phyloP scores from a whole-genome alignment of 2,329 filamentous ascomycete genomes.

The Emmonsiellopsis sp. region DNA sequence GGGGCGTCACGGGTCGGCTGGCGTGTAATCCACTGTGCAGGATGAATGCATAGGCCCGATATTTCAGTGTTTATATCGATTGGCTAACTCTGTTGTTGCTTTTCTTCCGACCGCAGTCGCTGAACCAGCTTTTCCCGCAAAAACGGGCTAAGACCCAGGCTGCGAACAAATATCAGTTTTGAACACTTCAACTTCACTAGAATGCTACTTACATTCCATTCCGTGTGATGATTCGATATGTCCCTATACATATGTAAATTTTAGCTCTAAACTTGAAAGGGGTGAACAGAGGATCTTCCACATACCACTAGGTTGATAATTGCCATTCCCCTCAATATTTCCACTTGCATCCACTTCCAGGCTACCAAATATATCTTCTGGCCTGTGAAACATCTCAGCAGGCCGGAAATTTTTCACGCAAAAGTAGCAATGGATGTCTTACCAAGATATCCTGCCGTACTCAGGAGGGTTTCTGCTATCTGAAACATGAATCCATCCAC shows the following conservation, averaged over 20 bases:
- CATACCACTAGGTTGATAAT: conserved; percentile 50
- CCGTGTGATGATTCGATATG: conserved; percentile 51
- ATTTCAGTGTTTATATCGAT: too few species aligned
- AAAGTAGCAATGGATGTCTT: conserved; percentile 5
- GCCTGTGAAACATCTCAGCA: conserved; percentile 25
- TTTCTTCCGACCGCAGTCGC: conserved; percentile 27
- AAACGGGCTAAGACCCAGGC: conserved; percentile 39
- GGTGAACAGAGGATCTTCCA: background rate
- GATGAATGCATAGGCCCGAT: too few species aligned
- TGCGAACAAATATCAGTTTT: conserved; percentile 11
- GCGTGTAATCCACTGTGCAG: too few species aligned
- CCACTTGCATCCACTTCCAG: conserved; percentile 51
- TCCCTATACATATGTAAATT: conserved; percentile 25
- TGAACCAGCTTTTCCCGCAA: conserved; percentile 41
- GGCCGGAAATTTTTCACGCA: background rate
- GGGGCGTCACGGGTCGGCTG: too few species aligned
- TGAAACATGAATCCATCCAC: conserved; percentile 55
- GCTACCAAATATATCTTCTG: conserved; percentile 58
- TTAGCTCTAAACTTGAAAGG: background rate
- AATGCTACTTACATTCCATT: conserved; percentile 45
- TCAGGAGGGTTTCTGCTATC: conserved; percentile 52
- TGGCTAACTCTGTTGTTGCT: conserved; percentile 17
- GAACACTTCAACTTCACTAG: background rate
- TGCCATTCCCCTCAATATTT: conserved; percentile 46
- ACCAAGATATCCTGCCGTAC: conserved; percentile 54